Evolutionary conservation across 2,329 filamentous ascomycete species (phyloP).

Genomic region (Neonectria faginata): DNA sequence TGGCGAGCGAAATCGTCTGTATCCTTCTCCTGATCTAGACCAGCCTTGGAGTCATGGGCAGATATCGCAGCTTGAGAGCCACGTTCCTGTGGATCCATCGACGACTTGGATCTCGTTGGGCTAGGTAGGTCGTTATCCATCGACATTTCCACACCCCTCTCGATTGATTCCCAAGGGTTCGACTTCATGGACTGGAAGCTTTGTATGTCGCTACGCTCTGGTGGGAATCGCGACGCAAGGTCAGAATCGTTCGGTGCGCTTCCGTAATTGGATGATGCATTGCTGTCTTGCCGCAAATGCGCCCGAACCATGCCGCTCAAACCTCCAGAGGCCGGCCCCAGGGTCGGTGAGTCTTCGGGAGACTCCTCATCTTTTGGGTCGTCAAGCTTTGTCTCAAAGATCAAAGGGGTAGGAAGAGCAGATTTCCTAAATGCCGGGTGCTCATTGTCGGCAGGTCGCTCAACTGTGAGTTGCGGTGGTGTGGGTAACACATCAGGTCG

Average conservation of each 20-base stretch:
- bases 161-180: conserved; percentile 60
- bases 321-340: conserved; percentile 73
- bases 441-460: conserved; percentile 64
- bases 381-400: conserved; percentile 41
- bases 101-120: conserved; percentile 36
- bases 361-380: conserved; percentile 32
- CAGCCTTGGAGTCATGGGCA: conserved; percentile 38
- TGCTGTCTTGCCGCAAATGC: conserved; percentile 85
- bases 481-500: conserved; percentile 29
- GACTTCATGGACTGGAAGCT: conserved; percentile 44
- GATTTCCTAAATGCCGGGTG: conserved; percentile 66
- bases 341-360: conserved; percentile 78
- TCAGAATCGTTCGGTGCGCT: conserved; percentile 54
- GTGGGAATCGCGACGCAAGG: conserved; percentile 49
- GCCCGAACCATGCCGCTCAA: conserved; percentile 85
- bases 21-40: conserved; percentile 63
- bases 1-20: conserved; percentile 77
- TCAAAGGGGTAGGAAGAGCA: conserved; percentile 58
- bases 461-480: conserved; percentile 54
- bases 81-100: conserved; percentile 33
- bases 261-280: conserved; percentile 82
- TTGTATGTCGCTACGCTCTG: conserved; percentile 49
- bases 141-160: conserved; percentile 45
- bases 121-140: conserved; percentile 42
- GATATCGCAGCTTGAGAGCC: conserved; percentile 3